phyloP scores from a whole-genome alignment of 139 green algal genomes.

The Volvox africanus region DNA sequence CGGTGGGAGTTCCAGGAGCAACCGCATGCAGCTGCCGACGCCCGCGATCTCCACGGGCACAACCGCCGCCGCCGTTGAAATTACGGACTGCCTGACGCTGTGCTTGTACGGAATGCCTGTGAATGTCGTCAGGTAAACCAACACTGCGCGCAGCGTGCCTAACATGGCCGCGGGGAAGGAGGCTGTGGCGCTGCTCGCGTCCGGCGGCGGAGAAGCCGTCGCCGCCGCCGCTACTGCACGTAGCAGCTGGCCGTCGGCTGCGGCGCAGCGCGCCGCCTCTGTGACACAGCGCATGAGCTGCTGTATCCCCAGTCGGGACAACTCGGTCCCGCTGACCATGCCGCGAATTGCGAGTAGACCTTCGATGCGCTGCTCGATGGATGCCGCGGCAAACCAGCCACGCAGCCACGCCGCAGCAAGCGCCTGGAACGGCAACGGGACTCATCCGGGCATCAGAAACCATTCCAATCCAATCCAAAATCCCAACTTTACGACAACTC shows the following conservation, averaged over 20 bases:
- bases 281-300: constrained; percentile 29
- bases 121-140: constrained; percentile 16
- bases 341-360: constrained; percentile 4
- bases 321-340: background rate
- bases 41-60: constrained; percentile 9
- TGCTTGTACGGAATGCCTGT: constrained; percentile 16
- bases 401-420: constrained; percentile 15
- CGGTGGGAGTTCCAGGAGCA: constrained; percentile 36
- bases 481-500: no score
- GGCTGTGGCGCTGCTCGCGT: background rate
- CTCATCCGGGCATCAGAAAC: no score
- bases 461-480: no score
- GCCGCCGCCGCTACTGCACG: background rate
- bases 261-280: background rate
- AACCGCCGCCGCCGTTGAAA: constrained; percentile 14
- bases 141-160: background rate
- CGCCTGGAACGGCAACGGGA: constrained; percentile 3
- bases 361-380: background rate
- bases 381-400: constrained; percentile 18
- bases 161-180: constrained; percentile 10
- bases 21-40: constrained; percentile 3
- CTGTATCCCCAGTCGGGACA: constrained; percentile 41
- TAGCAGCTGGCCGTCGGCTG: constrained; percentile 20
- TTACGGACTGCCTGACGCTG: constrained; percentile 10
- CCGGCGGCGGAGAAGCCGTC: background rate